Evolutionary conservation across 441 rosid genomes (phyloP), one percentile per base, ranked within the genome.

Genomic region (Dalechampia spathulata): DNA sequence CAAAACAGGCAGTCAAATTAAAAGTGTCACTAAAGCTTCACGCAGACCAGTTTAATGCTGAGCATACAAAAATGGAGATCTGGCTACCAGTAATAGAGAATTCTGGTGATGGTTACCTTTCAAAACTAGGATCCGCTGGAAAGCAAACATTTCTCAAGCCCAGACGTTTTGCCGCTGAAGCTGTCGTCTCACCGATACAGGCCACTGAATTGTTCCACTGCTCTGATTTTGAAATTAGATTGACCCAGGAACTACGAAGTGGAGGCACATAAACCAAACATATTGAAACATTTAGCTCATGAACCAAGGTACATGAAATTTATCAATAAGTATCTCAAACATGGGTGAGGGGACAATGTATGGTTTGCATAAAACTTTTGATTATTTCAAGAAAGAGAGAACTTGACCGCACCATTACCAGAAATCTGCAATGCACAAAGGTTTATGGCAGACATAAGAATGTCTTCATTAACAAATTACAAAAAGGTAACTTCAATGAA

Each of bases 171-270:
- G 97, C 96, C 62, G 86, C 96, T n/a, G 75, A 76, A 49, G 92
- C 99, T 63, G 97, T 92, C 49, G 96, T 92, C 80, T 89, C 97
- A 41, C 99, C 99, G 32, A 92, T 89, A 64, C 97, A 92, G 39
- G 89, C 97, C 58, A 87, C 72, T 28, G 80, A 82, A 66, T 80
- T 80, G 65, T 66, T 68, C 84, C 92, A 85, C 22, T 63, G 61
- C 64, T 78, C 79, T 28, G 57, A 63, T 60, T 86, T 81, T 52
- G 78, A 62, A 65, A 83, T 76, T 56, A 92, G 75, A 73, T 72
- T 66, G 64, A 79, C 65, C 97, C 97, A 89, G 60, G 95, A 83
- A 56, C 97, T 92, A 84, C 46, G 60, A 65, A 73, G 51, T 39
- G 8, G 34, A 66, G 53, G 50, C 64, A 41, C n/a, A 58, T 34